A percentile compares a stretch with the other conserved stretches of the same genome.
Conservation (phyloP, 1,139 yeast genomes). For the Saccharomyces hybrid region DNA sequence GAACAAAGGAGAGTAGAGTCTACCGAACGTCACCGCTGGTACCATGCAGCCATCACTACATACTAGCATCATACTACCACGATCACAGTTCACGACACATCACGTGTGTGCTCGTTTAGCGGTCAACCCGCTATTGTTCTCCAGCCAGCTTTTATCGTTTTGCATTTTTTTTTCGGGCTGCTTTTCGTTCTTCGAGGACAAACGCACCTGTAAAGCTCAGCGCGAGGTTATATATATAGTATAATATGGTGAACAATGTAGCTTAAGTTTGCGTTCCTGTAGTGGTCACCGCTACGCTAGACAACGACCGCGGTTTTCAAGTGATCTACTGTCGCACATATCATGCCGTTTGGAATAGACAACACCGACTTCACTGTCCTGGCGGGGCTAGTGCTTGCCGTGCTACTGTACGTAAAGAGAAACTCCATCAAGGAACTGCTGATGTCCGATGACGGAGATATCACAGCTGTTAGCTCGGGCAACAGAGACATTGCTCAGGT, state of each 20-base stretch:
- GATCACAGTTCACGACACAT: background rate
- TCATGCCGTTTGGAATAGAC: conserved; percentile 36
- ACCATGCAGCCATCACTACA: background rate
- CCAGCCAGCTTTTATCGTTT: background rate
- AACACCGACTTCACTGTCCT: conserved; percentile 65
- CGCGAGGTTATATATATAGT: background rate
- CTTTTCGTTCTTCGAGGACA: background rate
- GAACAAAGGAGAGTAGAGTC: background rate
- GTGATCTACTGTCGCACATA: background rate
- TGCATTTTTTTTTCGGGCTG: conserved; percentile 1
- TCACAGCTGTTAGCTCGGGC: conserved; percentile 16
- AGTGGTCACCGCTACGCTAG: background rate
- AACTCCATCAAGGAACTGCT: conserved; percentile 6
- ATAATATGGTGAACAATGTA: background rate
- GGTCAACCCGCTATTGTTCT: background rate
- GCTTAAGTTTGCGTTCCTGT: background rate
- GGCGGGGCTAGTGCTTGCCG: conserved; percentile 52
- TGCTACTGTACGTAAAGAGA: conserved; percentile 3
- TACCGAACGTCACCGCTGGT: background rate
- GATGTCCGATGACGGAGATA: conserved; percentile 26
- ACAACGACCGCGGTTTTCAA: background rate
- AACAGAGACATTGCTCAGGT: conserved; percentile 60
- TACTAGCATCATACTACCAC: background rate
- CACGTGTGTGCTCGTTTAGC: background rate
- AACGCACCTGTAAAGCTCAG: background rate